phyloP scores from a whole-genome alignment of 179 eudicot genomes.

The Camellia oleifera region DNA sequence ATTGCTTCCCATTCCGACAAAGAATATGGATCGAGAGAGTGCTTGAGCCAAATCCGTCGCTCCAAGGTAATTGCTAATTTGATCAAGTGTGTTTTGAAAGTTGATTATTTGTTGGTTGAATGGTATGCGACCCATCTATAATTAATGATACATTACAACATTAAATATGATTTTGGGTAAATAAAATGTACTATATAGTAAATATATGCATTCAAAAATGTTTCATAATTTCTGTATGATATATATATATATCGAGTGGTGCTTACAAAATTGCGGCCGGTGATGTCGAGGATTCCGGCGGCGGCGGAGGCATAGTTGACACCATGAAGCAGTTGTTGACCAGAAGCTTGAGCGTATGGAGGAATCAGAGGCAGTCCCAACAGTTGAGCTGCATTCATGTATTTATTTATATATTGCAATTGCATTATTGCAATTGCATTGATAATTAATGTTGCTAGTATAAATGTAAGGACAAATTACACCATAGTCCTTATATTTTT shows the following conservation, averaged over 20 bases:
- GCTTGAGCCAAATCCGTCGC: slow-evolving; percentile 43
- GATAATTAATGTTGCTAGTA: no score
- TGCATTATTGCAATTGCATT: no score
- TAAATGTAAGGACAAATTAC: no score
- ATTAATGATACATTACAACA: no score
- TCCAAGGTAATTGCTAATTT: slow-evolving; percentile 46
- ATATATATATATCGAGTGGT: neutral
- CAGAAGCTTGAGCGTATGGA: slow-evolving; percentile 54
- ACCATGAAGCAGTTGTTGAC: slow-evolving; percentile 56
- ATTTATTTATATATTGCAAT: neutral
- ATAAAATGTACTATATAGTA: no score
- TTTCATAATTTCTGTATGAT: neutral
- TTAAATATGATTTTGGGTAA: no score
- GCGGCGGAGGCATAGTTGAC: slow-evolving; percentile 94
- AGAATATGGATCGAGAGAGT: slow-evolving; percentile 56
- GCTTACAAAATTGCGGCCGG: slow-evolving; percentile 83
- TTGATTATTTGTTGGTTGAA: slow-evolving; percentile 66
- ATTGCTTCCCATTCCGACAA: slow-evolving; percentile 94
- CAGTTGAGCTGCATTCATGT: slow-evolving; percentile 48
- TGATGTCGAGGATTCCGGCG: slow-evolving; percentile 83
- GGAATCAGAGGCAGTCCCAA: slow-evolving; percentile 80
- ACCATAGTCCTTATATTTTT: no score
- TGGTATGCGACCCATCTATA: slow-evolving; percentile 82
- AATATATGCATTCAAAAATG: no score
- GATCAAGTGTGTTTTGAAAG: slow-evolving; percentile 65